A percentile compares a stretch with the other conserved stretches of the same genome.
Evolutionary conservation across 2,329 filamentous ascomycete genomes (phyloP).

Genomic region (Microcyclosporella mali): DNA sequence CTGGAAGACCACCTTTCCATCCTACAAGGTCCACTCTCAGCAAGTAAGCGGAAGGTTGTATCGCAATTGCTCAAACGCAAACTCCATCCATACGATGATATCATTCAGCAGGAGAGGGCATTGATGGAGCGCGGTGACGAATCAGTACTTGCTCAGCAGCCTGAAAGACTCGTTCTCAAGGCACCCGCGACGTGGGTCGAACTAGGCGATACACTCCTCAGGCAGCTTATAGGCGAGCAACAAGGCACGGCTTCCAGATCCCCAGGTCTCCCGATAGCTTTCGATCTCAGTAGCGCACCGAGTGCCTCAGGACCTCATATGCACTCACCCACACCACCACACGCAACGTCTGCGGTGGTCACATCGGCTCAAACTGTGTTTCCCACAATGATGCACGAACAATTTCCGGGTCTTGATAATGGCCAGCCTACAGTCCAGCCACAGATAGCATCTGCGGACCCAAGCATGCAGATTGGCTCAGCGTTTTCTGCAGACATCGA

Average conservation of each 20-base stretch:
- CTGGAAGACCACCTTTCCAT: conserved; percentile 53
- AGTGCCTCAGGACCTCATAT: not conserved
- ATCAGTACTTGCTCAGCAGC: not conserved
- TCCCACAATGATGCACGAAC: conserved; percentile 19
- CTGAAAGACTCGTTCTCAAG: conserved; percentile 19
- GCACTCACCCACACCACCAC: conserved; percentile 5
- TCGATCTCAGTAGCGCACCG: conserved; percentile 16
- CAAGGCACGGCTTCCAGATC: conserved; percentile 15
- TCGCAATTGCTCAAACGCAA: conserved; percentile 48
- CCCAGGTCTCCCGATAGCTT: conserved; percentile 23
- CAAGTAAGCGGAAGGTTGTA: conserved; percentile 46
- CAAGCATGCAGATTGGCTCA: conserved; percentile 13
- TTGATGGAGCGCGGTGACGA: conserved; percentile 1
- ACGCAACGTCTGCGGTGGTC: conserved; percentile 1
- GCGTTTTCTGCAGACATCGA: conserved; percentile 22
- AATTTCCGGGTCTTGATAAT: conserved; percentile 30
- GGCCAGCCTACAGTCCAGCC: conserved; percentile 29
- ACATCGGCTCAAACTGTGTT: conserved; percentile 3
- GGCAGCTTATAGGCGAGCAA: conserved; percentile 25
- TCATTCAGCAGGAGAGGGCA: conserved; percentile 15
- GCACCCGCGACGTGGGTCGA: conserved; percentile 29
- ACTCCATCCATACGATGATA: conserved; percentile 49
- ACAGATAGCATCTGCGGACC: conserved; percentile 25
- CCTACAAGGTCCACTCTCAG: conserved; percentile 45
- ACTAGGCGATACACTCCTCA: conserved; percentile 27